Base-by-base conservation (phyloP, 2,329 filamentous ascomycete genomes). In the Xylaria sp. region DNA sequence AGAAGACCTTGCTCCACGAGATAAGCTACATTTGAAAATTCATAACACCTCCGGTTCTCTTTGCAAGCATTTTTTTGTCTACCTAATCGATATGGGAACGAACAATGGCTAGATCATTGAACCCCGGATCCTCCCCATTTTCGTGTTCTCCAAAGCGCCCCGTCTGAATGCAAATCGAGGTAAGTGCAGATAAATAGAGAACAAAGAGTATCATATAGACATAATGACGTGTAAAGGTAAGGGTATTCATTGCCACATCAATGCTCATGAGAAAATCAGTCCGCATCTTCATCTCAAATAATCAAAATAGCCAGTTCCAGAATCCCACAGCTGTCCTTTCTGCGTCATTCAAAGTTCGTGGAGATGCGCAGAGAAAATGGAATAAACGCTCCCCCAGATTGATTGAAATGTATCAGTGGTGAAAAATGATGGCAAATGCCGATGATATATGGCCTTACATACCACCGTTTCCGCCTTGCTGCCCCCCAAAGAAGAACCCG, bases 401-500 rank as follows among this genome's bases (percentile, higher is more conserved):
- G 17, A 58, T n/a, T 21, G 25, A 52, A 28, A 31, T n/a, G 28
- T 38, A 25, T 23, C 14, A 54, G 40, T 25, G 35, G 28, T 42
- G 23, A 58, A 37, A 4, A 6, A 52, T 50, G 38, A 21, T 47
- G 23, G 9, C 23, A n/a, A n/a, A 49, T 12, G 15, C 4, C 3
- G 47, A 55, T 51, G 25, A 40, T 5, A 25, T 5, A 49, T 28
- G 47, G 28, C 35, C 19, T 62, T 46, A 61, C 35, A 60, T 55
- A 35, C 69, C 68, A 38, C 54, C 52, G n/a, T 51, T 55, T 14
- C 73, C 73, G 4, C 78, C 75, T 65, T 78, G 79, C 67, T 83
- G 83, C 0, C 83, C 84, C 0, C 88, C 88, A 73, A 91, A 90
- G 78, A 90, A 91, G 73, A 92, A 92, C 0, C 87, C 87, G 71